Evolutionary conservation across 345 rosid species (phyloP), one percentile per base, ranked within the genome.

Genomic region (Arabidopsis suecica): DNA sequence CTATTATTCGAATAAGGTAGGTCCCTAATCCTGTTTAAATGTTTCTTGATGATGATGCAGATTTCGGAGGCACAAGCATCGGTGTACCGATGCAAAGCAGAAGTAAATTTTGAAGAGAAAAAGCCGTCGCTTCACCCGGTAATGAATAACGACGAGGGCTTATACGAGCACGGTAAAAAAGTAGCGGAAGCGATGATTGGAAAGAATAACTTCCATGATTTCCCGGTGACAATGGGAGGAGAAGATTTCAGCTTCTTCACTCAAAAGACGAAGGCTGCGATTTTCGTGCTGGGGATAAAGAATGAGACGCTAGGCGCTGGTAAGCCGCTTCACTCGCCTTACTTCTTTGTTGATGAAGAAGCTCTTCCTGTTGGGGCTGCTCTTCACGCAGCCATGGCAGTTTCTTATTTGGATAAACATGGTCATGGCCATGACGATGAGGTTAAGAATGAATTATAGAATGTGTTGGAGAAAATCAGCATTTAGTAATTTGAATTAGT

Each of bases 181-280:
- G 90, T 86, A 37, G 91, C 85, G 5, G 86, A 86, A 69, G 42
- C 55, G 1, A 68, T 89, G 60, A 80, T 85, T 3, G 95, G 97
- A 34, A 78, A 87, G 64, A 55, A 30, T 2, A 91, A 87, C 50
- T 83, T 88, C 74, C 74, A 84, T 57, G 81, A 86, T 8, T 40
- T 83, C 14, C 90, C 86, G 4, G 65, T 87, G 57, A 86, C 84
- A 14, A 85, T 87, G 90, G 93, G 90, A 48, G 82, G 82, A 18
- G 91, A 88, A 62, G 96, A 88, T 77, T 88, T 88, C 75, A 88
- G 93, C 67, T 87, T 84, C 87, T 90, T 78, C 71, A 79, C 93
- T 4, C 66, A 84, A 77, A 88, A 74, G 83, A 82, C 86, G 5
- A 79, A 88, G 5, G 85, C 91, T 20, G 81, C 85, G 1, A 82